Conservation (phyloP, 306 rosid genomes). For the Castanea sativa region DNA sequence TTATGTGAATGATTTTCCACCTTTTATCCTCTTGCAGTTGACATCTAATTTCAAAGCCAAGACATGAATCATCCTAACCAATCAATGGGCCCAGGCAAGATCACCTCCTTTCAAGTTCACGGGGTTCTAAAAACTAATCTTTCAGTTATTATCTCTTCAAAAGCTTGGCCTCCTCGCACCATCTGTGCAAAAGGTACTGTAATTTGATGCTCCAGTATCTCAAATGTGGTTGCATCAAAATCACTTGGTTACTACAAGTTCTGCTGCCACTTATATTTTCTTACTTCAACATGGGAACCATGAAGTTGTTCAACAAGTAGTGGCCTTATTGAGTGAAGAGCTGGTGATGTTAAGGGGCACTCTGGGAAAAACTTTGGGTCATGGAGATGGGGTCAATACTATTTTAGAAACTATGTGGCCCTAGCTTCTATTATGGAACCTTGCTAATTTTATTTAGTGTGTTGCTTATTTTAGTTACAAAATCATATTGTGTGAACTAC, state of each 20-base stretch:
- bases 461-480: too few species aligned
- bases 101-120: conserved; percentile 70
- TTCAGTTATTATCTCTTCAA: conserved; percentile 75
- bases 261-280: conserved; percentile 88
- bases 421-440: too few species aligned
- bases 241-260: conserved; percentile 77
- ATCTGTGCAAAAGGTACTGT: conserved; percentile 68
- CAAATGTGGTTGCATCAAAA: conserved; percentile 80
- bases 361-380: conserved; percentile 35
- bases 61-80: conserved; percentile 38
- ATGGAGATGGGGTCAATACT: conserved; percentile 32
- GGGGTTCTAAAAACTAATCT: conserved; percentile 93
- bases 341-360: conserved; percentile 61
- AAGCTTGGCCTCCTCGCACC: conserved; percentile 72
- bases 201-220: conserved; percentile 67
- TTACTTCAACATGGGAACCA: conserved; percentile 82
- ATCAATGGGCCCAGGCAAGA: conserved; percentile 43
- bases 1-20: conserved; percentile 66
- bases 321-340: conserved; percentile 61
- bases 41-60: conserved; percentile 73
- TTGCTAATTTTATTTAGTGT: too few species aligned
- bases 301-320: conserved; percentile 74
- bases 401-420: conserved; percentile 9
- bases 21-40: conserved; percentile 63
- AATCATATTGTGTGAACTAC: too few species aligned